Percentiles rank a stretch among this genome's conserved stretches.
phyloP scores from a whole-genome alignment of 257 asterid species.

The Lithospermum erythrorhizon region DNA sequence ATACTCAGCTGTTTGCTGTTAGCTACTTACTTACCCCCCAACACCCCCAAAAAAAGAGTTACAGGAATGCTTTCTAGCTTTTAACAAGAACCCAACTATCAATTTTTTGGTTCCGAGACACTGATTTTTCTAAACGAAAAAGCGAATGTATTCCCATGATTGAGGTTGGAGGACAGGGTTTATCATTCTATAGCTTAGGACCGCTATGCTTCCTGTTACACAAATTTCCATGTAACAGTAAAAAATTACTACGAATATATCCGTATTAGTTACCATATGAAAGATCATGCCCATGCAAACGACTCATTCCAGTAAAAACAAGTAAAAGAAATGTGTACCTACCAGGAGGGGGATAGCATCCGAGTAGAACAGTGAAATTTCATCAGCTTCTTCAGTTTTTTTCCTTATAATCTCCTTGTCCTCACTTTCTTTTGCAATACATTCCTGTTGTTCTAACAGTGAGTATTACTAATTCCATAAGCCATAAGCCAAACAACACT shows the following conservation, averaged over 20 bases:
- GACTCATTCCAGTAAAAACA: not conserved
- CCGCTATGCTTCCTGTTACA: too few relatives aligned
- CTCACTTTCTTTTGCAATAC: conserved; percentile 50
- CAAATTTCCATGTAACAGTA: not conserved
- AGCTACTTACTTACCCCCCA: too few relatives aligned
- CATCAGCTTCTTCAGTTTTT: conserved; percentile 39
- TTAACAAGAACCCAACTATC: too few relatives aligned
- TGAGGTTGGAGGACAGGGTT: too few relatives aligned
- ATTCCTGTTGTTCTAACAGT: conserved; percentile 29
- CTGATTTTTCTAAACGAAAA: too few relatives aligned
- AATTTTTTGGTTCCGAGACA: too few relatives aligned
- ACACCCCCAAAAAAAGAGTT: too few relatives aligned
- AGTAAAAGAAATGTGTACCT: conserved; percentile 12
- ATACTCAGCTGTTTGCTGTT: too few relatives aligned
- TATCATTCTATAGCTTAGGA: too few relatives aligned
- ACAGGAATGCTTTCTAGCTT: too few relatives aligned
- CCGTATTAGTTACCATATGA: not conserved
- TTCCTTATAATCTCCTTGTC: conserved; percentile 25
- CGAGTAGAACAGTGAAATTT: conserved; percentile 69
- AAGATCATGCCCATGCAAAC: not conserved
- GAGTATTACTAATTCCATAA: not conserved
- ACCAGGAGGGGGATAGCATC: conserved; percentile 93
- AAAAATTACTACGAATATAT: not conserved
- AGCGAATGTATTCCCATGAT: too few relatives aligned
- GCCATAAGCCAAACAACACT: not conserved